Conservation (phyloP, 208 protist genomes). For the Giardia duodenalis region DNA sequence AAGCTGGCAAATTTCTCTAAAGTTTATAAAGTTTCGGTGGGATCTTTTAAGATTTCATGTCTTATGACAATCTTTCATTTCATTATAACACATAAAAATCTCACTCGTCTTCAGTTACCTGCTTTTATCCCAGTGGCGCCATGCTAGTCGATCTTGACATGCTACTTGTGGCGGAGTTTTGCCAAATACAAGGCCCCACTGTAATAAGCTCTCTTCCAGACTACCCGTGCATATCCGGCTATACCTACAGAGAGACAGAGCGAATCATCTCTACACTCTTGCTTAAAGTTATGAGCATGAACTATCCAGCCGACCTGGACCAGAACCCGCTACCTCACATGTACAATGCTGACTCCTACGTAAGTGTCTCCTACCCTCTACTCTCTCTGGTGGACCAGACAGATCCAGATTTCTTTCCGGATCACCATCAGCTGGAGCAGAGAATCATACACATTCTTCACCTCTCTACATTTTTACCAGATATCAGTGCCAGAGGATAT, state of each 20-base stretch:
- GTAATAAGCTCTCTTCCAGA: neutral
- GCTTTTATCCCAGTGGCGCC: neutral
- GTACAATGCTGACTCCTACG: neutral
- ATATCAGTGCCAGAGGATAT: neutral
- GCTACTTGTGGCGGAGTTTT: neutral
- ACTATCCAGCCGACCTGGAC: too few relatives aligned
- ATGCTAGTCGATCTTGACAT: neutral
- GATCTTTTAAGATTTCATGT: too few relatives aligned
- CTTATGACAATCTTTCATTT: too few relatives aligned
- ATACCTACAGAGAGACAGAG: neutral
- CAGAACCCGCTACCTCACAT: neutral
- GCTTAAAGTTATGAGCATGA: neutral
- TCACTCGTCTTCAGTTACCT: neutral
- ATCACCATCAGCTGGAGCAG: neutral
- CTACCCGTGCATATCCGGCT: neutral
- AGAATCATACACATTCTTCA: neutral
- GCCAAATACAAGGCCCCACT: neutral
- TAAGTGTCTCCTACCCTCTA: neutral
- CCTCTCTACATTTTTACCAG: neutral
- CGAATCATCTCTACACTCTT: neutral
- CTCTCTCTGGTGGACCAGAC: neutral
- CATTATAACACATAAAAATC: too few relatives aligned
- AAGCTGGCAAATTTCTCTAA: too few relatives aligned
- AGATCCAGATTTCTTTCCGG: neutral
- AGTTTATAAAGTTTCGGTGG: too few relatives aligned